A percentile compares a stretch with the other conserved stretches of the same genome.
These are phyloP conservation scores for Leucaena leucocephala DNA, from an alignment of 306 rosid genomes.

Conservation along the genomic window DNA sequence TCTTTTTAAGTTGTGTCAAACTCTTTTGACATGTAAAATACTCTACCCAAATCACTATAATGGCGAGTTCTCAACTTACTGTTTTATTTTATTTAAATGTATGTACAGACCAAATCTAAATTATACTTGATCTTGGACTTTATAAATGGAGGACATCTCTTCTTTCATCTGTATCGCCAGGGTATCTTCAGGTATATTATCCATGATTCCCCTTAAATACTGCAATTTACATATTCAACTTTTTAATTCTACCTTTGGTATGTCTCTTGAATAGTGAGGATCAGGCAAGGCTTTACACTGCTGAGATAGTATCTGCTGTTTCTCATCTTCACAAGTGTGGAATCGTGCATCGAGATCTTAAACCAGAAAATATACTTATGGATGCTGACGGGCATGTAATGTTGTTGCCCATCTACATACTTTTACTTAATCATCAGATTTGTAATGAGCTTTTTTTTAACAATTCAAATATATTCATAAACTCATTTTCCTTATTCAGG, in stretches of 20 bases:
- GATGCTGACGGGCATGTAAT: slow-evolving; percentile 93
- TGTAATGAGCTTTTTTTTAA: slow-evolving; percentile 12
- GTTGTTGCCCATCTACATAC: slow-evolving; percentile 32
- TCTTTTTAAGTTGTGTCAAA: not conserved
- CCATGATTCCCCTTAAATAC: not conserved
- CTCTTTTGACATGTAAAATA: not conserved
- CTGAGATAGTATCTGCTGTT: slow-evolving; percentile 95
- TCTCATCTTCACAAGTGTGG: slow-evolving; percentile 88
- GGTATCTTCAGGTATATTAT: slow-evolving; percentile 78
- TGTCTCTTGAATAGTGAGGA: slow-evolving; percentile 84
- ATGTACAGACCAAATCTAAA: slow-evolving; percentile 77
- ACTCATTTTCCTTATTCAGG: slow-evolving; percentile 49
- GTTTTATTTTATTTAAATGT: slow-evolving; percentile 22
- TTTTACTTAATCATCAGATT: slow-evolving; percentile 27
- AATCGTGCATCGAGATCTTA: slow-evolving; percentile 94
- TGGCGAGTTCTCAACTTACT: slow-evolving; percentile 11
- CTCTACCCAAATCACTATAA: not conserved
- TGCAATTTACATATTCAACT: slow-evolving; percentile 1
- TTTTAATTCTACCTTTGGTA: slow-evolving; percentile 46
- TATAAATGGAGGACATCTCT: slow-evolving; percentile 94
- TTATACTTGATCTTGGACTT: slow-evolving; percentile 91
- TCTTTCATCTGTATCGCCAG: slow-evolving; percentile 85
- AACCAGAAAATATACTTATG: slow-evolving; percentile 95
- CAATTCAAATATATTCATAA: slow-evolving; percentile 17
- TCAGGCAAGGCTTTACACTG: slow-evolving; percentile 91